These are phyloP conservation scores for Pichia thaimueangensis DNA, from an alignment of 805 yeast species.

Conservation along the genomic window DNA sequence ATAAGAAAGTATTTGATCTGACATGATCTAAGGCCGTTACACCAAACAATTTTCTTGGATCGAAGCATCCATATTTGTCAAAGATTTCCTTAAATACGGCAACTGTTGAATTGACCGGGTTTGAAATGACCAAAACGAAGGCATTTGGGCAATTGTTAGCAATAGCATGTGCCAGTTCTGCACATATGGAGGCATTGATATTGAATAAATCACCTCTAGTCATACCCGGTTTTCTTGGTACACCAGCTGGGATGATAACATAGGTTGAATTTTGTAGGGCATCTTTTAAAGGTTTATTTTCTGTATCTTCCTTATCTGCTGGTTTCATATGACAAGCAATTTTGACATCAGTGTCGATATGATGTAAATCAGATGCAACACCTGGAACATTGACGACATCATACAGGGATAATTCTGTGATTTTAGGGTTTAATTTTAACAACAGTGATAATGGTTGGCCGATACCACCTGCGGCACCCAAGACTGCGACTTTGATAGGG, in stretches of 20 bases:
- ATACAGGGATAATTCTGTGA: conserved; percentile 41
- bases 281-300: conserved; percentile 27
- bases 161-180: conserved; percentile 65
- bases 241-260: conserved; percentile 56
- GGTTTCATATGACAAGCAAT: conserved; percentile 39
- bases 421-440: conserved; percentile 40
- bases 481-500: conserved; percentile 52
- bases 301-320: conserved; percentile 19
- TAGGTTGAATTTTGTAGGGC: conserved; percentile 42
- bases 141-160: conserved; percentile 70
- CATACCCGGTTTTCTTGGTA: conserved; percentile 62
- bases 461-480: conserved; percentile 84
- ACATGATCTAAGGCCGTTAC: conserved; percentile 85
- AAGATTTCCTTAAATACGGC: conserved; percentile 82
- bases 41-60: conserved; percentile 74
- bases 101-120: conserved; percentile 91
- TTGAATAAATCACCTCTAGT: conserved; percentile 57
- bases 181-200: conserved; percentile 63
- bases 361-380: conserved; percentile 49
- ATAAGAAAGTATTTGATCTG: conserved; percentile 71
- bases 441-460: conserved; percentile 52
- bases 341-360: conserved; percentile 44
- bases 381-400: conserved; percentile 54
- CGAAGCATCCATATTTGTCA: conserved; percentile 56
- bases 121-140: conserved; percentile 74